Base-by-base conservation (phyloP, 2,329 filamentous ascomycete species). In the Periconia digitata region DNA sequence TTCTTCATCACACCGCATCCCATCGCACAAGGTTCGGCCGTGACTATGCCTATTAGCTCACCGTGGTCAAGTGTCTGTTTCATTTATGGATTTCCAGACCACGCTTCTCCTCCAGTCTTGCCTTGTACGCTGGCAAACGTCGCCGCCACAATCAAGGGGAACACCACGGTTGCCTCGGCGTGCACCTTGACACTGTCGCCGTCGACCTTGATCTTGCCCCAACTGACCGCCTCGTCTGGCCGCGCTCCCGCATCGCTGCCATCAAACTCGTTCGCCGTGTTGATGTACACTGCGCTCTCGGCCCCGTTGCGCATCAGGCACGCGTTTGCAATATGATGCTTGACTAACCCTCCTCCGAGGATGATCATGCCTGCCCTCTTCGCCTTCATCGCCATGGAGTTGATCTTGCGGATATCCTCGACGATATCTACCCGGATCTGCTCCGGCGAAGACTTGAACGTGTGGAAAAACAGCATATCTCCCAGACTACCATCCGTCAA, bases 381-480 rank as follows among this genome's bases (percentile, higher is more conserved):
- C 2, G 94, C 94, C 13, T 89, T 79, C 24, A 97, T 89, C 0
- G 92, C 85, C 54, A 97, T 85, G 13, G 89, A 95, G 75, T 99
- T 99, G 72, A 99, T 91, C 53, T 82, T 85, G 17, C 94, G 85
- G 52, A 99, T 94, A 64, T 99, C 94, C 64, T 95, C 89, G 18
- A 96, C 90, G 49, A 97, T 90, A 69, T 97, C 94, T 51, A 96
- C 84, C 47, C 86, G 84, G 36, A 99, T 79, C 71, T 92, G 88
- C 51, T 78, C 76, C 3, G 92, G 92, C 2, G 89, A 92, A 0
- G 89, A 75, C 70, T 92, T 94, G 82, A 91, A 99, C 1, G 92
- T 95, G 75, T 99, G 92, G 72, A 99, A 97, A 74, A 96, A 97
- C 35, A 99, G 79, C 94, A 99, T 99, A 71, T 99, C 94, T 5